Base-by-base conservation (phyloP, 2,329 filamentous ascomycete species). In the Microdochium paspali region DNA sequence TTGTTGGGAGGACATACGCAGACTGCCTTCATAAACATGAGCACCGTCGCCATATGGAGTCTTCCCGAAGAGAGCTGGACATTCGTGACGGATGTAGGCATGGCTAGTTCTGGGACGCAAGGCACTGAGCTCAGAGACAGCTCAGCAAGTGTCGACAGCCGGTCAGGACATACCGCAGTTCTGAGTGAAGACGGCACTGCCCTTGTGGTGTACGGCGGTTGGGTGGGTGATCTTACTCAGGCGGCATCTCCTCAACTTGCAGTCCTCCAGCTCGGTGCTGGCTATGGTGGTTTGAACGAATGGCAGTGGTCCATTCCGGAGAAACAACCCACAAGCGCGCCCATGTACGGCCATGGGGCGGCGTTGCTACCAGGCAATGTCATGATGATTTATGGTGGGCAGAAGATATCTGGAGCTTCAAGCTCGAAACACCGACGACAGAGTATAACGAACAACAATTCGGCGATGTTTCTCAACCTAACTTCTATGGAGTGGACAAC, bases 11-110 rank as follows among this genome's bases (percentile, higher is more conserved):
- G 91, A 1, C 90, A 96, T 61, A 95, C 90, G 0, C 73, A 80
- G 55, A 66, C 72, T 15, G 90, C 90, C 0, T 96, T 95, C 61
- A 84, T 96, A 67, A 95, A 96, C 63, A 96, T 95, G 85, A 94
- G 88, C 48, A 87, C 89, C 40, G 80, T 91, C 1, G 91, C 90
- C 0, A 70, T 96, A 2, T 95, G 90, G 73, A 90, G 82, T 47
- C 71, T 96, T 6, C 91, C 91, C 0, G 85, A 94, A 58, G 82
- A 90, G 59, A 84, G 79, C 46, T 97, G 91, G 91, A 84, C 80
- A 24, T 96, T 91, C 61, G 70, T 94, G 24, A 72, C 76, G 1
- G 49, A 55, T 13, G 56, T 64, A 20, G 44, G 35, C 10, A 79
- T 90, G n/a, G 68, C 76, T 13, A 65, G 69, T 3, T 68, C 73